Base-by-base conservation (phyloP, 2,329 filamentous ascomycete species). In the Grosmannia huntii region DNA sequence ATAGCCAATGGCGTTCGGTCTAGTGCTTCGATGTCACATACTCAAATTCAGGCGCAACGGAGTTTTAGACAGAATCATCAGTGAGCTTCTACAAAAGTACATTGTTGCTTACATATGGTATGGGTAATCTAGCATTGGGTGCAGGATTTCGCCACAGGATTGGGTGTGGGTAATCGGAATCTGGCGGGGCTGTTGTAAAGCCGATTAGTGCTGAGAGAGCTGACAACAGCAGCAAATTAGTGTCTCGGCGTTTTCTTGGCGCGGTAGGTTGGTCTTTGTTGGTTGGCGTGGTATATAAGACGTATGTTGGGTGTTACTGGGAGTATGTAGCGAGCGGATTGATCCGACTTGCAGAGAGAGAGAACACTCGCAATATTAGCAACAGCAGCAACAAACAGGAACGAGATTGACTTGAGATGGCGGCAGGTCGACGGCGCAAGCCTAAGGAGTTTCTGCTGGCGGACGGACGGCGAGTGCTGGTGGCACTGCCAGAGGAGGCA, bases 401-500 rank as follows among this genome's bases (percentile, higher is more conserved):
- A 21, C 33, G 36, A 3, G n/a, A 25, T 11, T 49, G 28, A 36
- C 51, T 14, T 2, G 7, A n/a, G n/a, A 19, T 11, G 27, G 25
- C 21, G 19, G 25, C 16, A 55, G 60, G 19, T 28, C 59, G 58
- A 5, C 65, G 71, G 1, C 73, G 73, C 31, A 71, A 74, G 36
- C 69, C 80, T 0, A 72, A 76, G 25, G 76, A 82, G 60, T 79
- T 84, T 60, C 65, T 77, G 3, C 74, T 78, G 53, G 81, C 82
- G 0, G 72, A 78, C 65, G 82, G 82, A 28, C 74, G 74, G 57
- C 75, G 75, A 62, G 73, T 84, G 5, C 76, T 84, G 57, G 76
- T 84, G 56, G 79, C 79, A 7, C 68, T 76, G 1, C 82, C 82
- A 1, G 77, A 82, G 63, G 80, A 84, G 62, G 73, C 75, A 4